Evolutionary conservation across 495 filamentous ascomycete genomes (phyloP).

Genomic region (Zalerion maritima): DNA sequence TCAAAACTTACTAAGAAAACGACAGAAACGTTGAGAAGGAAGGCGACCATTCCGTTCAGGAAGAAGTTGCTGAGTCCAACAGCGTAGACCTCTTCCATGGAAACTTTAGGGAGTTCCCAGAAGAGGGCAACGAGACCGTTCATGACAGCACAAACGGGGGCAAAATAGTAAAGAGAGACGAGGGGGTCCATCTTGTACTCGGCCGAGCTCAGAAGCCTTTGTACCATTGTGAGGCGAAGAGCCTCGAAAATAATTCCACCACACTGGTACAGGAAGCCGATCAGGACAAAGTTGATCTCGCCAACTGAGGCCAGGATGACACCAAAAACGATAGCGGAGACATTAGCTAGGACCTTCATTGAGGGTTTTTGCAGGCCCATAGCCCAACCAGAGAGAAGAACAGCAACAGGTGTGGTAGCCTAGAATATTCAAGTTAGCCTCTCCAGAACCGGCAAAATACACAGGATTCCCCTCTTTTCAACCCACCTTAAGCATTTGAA

Average conservation of each 20-base stretch:
- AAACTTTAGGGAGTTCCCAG: conserved; percentile 59
- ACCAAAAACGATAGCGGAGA: conserved; percentile 78
- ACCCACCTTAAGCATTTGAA: conserved; percentile 90
- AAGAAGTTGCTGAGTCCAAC: conserved; percentile 65
- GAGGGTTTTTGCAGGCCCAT: conserved; percentile 66
- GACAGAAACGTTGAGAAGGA: conserved; percentile 82
- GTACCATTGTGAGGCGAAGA: conserved; percentile 80
- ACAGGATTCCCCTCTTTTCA: conserved; percentile 5
- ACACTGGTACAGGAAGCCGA: conserved; percentile 76
- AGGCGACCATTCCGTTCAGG: conserved; percentile 69
- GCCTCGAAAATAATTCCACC: conserved; percentile 81
- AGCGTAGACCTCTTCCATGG: conserved; percentile 54
- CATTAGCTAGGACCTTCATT: conserved; percentile 67
- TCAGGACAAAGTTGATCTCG: conserved; percentile 81
- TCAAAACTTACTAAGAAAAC: conserved; percentile 69
- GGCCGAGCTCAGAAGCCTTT: conserved; percentile 70
- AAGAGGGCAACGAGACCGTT: conserved; percentile 67
- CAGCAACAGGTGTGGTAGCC: conserved; percentile 84
- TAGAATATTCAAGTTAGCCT: conserved; percentile 22
- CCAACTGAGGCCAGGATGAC: conserved; percentile 82
- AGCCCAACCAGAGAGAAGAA: conserved; percentile 71
- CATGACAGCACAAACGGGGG: conserved; percentile 82
- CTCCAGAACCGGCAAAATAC: neutral
- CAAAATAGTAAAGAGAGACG: conserved; percentile 93
- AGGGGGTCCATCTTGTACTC: conserved; percentile 98